phyloP scores from a whole-genome alignment of 495 filamentous ascomycete genomes.

The Tuber umbilicatum region DNA sequence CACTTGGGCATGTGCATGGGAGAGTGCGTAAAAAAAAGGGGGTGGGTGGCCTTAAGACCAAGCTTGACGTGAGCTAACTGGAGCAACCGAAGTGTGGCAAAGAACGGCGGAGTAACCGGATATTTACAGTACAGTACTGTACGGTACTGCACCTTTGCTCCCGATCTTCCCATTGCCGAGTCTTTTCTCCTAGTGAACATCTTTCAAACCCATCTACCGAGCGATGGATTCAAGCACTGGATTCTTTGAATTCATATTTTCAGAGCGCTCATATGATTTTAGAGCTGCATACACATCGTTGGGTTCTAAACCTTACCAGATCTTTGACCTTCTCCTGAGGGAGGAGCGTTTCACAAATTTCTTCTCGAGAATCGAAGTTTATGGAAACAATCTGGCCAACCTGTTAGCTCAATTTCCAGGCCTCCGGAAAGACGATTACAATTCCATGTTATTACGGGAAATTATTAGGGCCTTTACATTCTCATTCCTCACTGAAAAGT shows the following conservation, averaged over 20 bases:
- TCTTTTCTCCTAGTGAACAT: not conserved
- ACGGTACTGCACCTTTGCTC: not conserved
- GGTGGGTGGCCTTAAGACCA: not conserved
- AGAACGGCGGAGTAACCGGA: not conserved
- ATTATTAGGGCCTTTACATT: slow-evolving; percentile 10
- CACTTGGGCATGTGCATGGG: no score
- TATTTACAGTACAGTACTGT: no score
- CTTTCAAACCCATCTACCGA: not conserved
- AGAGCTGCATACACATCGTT: slow-evolving; percentile 12
- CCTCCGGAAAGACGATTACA: not conserved
- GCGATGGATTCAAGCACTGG: not conserved
- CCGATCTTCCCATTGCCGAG: not conserved
- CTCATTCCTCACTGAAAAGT: slow-evolving; percentile 6
- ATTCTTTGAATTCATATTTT: slow-evolving; percentile 17
- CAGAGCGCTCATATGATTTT: not conserved
- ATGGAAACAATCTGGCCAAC: no score
- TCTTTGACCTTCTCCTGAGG: slow-evolving; percentile 12
- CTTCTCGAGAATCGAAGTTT: no score
- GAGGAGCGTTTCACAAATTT: no score
- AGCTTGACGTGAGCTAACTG: not conserved
- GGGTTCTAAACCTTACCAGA: slow-evolving; percentile 10
- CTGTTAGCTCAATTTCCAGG: not conserved
- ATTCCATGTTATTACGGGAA: not conserved
- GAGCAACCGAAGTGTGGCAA: not conserved
- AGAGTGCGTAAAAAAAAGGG: no score